Conservation (phyloP, 306 rosid genomes). For the Aeschynomene evenia region DNA sequence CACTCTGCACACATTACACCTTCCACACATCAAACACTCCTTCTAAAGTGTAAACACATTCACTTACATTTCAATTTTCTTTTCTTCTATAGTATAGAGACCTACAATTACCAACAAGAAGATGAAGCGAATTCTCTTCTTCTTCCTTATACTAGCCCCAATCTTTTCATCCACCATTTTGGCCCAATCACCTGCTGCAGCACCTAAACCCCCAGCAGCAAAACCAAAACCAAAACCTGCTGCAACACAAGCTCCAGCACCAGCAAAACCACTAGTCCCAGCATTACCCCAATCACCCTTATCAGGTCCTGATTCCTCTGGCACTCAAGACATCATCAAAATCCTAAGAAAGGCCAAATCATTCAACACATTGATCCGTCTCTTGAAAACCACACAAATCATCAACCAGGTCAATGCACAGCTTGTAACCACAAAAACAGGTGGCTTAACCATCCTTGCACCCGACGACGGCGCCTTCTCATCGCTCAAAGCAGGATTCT, state of each 20-base stretch:
- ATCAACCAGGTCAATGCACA: conserved; percentile 54
- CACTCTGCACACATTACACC: not conserved
- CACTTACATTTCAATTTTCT: not conserved
- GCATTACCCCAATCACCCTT: conserved; percentile 35
- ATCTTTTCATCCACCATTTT: conserved; percentile 21
- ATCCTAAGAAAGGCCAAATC: conserved; percentile 57
- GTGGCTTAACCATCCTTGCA: conserved; percentile 54
- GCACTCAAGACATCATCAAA: conserved; percentile 47
- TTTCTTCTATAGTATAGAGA: not conserved
- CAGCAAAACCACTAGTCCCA: conserved; percentile 40
- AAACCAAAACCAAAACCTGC: conserved; percentile 16
- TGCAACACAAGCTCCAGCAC: conserved; percentile 23
- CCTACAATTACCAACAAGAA: conserved; percentile 6
- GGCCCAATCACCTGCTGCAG: conserved; percentile 47
- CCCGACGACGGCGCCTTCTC: conserved; percentile 58
- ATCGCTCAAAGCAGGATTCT: conserved; percentile 55
- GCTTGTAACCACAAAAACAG: conserved; percentile 43
- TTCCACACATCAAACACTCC: conserved; percentile 32
- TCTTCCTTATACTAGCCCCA: conserved; percentile 26
- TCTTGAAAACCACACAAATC: conserved; percentile 62
- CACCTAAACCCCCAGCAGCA: conserved; percentile 39
- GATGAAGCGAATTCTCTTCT: conserved; percentile 34
- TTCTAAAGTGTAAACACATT: not conserved
- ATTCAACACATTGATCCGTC: conserved; percentile 50
- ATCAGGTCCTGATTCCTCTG: conserved; percentile 26